These are phyloP conservation scores for Phytophthora hybrid DNA, from an alignment of 352 stramenopile genomes.

Conservation along the genomic window DNA sequence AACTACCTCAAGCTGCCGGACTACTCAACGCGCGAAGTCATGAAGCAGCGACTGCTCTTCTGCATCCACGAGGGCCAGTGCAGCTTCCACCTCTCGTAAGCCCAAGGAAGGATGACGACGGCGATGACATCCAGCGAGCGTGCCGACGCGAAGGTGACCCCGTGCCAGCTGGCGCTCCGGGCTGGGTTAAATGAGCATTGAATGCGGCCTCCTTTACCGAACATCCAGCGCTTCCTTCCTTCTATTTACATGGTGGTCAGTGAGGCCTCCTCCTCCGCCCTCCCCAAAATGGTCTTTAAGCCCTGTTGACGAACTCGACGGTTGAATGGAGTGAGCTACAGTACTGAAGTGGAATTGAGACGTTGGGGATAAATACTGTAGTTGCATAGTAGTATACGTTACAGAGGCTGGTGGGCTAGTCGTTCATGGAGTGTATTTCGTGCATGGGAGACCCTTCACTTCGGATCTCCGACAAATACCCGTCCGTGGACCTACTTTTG, in stretches of 20 bases:
- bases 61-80: conserved; percentile 89
- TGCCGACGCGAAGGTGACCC: conserved; percentile 12
- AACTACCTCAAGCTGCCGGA: conserved; percentile 94
- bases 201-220: conserved; percentile 20
- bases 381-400: conserved; percentile 26
- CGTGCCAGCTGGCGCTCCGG: conserved; percentile 22
- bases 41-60: conserved; percentile 79
- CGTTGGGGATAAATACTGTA: conserved; percentile 23
- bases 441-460: conserved; percentile 43
- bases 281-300: too few species aligned
- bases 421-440: conserved; percentile 44
- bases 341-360: too few species aligned
- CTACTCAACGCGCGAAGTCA: conserved; percentile 82
- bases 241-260: too few species aligned
- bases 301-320: not conserved
- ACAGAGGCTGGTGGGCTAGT: conserved; percentile 1
- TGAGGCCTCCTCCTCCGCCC: too few species aligned
- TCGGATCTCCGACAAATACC: conserved; percentile 37
- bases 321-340: not conserved
- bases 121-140: not conserved
- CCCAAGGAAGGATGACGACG: not conserved
- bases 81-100: conserved; percentile 84
- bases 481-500: conserved; percentile 6
- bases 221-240: conserved; percentile 4
- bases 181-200: conserved; percentile 23